Conservation (phyloP, 1,284 basidiomycete species). For the Thelephora terrestris region DNA sequence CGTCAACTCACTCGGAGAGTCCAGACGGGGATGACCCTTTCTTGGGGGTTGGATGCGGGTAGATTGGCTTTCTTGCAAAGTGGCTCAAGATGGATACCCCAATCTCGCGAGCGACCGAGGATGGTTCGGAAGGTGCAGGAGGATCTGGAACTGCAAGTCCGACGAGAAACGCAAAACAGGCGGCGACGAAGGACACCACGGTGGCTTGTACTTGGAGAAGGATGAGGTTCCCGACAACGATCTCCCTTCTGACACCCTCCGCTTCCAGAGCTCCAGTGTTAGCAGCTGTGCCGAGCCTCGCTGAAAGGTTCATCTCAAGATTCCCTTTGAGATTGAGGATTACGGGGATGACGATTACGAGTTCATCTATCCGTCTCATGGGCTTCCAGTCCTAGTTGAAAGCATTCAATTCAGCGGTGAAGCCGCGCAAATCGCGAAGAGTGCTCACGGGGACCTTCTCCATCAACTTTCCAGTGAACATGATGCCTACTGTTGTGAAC, state of each 20-base stretch:
- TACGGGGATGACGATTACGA: constrained; percentile 95
- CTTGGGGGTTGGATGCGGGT: constrained; percentile 4
- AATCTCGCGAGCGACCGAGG: background rate
- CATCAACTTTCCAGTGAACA: constrained; percentile 84
- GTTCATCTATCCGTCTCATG: constrained; percentile 85
- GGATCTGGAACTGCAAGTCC: constrained; percentile 50
- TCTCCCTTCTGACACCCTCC: constrained; percentile 47
- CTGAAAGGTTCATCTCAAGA: constrained; percentile 88
- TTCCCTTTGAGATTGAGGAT: constrained; percentile 95
- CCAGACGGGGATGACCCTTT: constrained; percentile 24
- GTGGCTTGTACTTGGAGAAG: constrained; percentile 92
- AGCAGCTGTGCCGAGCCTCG: constrained; percentile 64
- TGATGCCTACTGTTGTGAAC: constrained; percentile 59
- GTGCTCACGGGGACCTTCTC: constrained; percentile 70
- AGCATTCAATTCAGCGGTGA: background rate
- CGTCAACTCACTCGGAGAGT: constrained; percentile 38
- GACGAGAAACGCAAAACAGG: constrained; percentile 68
- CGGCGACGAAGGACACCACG: constrained; percentile 82
- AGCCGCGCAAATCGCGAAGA: constrained; percentile 5
- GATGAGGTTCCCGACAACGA: constrained; percentile 78
- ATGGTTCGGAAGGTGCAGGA: constrained; percentile 8
- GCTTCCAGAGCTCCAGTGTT: constrained; percentile 88
- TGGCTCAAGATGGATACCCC: constrained; percentile 1
- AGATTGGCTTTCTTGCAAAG: constrained; percentile 5
- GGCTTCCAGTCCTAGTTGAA: constrained; percentile 69